Conservation (phyloP, 768 basidiomycete species). For the Strobilomyces dryophilus region DNA sequence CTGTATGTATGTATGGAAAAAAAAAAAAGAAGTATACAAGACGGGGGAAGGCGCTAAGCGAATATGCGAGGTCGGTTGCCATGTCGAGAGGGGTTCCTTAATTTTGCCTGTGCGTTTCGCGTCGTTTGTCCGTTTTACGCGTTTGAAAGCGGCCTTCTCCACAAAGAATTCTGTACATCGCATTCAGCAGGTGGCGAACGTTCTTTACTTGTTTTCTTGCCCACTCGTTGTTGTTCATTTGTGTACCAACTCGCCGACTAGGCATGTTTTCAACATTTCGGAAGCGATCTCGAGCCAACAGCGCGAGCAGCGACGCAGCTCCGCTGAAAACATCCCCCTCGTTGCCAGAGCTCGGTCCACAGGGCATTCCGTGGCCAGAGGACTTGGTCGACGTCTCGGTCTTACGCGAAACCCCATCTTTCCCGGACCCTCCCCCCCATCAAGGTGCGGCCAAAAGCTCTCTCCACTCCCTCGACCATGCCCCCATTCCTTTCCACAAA, state of each 20-base stretch:
- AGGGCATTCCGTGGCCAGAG: slow-evolving; percentile 83
- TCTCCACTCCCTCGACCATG: slow-evolving; percentile 47
- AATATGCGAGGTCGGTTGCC: slow-evolving; percentile 21
- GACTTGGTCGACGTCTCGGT: slow-evolving; percentile 71
- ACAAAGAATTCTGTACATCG: slow-evolving; percentile 18
- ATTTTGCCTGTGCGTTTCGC: slow-evolving; percentile 11
- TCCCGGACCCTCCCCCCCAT: slow-evolving; percentile 34
- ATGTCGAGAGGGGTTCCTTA: slow-evolving; percentile 21
- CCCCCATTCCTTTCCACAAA: slow-evolving; percentile 77
- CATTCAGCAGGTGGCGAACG: slow-evolving; percentile 14
- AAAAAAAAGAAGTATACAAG: slow-evolving; percentile 10
- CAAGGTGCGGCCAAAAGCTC: slow-evolving; percentile 73
- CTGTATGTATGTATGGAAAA: slow-evolving; percentile 32
- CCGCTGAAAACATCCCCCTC: slow-evolving; percentile 73
- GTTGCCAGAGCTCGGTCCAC: slow-evolving; percentile 69
- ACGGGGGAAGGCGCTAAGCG: not conserved
- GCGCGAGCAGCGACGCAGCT: slow-evolving; percentile 33
- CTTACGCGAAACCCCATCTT: slow-evolving; percentile 43
- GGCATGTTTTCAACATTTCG: slow-evolving; percentile 68
- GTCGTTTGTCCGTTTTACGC: slow-evolving; percentile 9
- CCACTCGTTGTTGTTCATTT: slow-evolving; percentile 23
- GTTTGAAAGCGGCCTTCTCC: slow-evolving; percentile 15
- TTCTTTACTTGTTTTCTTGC: slow-evolving; percentile 25
- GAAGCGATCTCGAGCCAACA: slow-evolving; percentile 52
- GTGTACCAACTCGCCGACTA: slow-evolving; percentile 15